Percentiles rank a stretch among this genome's conserved stretches.
These are phyloP conservation scores for Alternaria viburni DNA, from an alignment of 2,329 filamentous ascomycete genomes.

Conservation along the genomic window DNA sequence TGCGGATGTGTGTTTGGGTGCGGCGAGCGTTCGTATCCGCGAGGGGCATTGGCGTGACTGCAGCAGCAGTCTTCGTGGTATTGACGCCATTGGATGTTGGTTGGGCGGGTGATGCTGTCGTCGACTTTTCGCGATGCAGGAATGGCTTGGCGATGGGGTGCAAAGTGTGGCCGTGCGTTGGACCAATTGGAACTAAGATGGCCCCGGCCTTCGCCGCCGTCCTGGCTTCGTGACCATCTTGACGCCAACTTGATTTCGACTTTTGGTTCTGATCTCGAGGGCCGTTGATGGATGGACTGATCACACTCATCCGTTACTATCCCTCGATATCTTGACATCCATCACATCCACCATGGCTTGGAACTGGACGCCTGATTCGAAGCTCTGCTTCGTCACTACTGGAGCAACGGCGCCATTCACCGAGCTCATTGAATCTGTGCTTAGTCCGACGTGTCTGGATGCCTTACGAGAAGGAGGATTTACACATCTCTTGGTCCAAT, in stretches of 20 bases:
- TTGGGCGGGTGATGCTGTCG: conserved; percentile 22
- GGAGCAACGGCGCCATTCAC: conserved; percentile 89
- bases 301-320: not conserved
- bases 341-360: conserved; percentile 21
- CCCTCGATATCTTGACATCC: not conserved
- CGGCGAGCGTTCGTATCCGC: conserved; percentile 26
- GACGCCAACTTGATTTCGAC: not conserved
- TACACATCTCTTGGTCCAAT: conserved; percentile 78
- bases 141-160: conserved; percentile 33
- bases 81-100: conserved; percentile 43
- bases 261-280: not conserved
- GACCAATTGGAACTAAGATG: conserved; percentile 23
- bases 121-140: conserved; percentile 42
- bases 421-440: conserved; percentile 69
- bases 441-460: conserved; percentile 67
- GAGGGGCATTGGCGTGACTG: conserved; percentile 37
- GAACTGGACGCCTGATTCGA: conserved; percentile 35
- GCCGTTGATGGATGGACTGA: not conserved
- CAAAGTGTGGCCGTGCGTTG: conserved; percentile 28
- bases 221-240: not conserved
- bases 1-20: conserved; percentile 19
- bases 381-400: conserved; percentile 82
- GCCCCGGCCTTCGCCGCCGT: conserved; percentile 30
- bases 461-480: conserved; percentile 67
- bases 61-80: conserved; percentile 42